Conservation (phyloP, 2,329 filamentous ascomycete species). For the Scedosporium aurantiacum region DNA sequence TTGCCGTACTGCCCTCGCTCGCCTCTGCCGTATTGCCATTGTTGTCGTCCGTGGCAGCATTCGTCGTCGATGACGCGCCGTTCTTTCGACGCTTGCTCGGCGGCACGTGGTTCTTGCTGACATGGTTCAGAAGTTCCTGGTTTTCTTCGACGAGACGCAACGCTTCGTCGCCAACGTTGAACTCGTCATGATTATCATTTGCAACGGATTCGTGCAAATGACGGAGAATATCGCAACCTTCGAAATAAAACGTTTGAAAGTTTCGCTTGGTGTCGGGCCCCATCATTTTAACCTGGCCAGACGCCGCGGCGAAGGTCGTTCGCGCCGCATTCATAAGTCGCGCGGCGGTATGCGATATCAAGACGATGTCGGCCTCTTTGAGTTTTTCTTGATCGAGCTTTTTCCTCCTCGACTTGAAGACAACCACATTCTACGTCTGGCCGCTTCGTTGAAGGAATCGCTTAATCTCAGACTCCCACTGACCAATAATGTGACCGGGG, state of each 20-base stretch:
- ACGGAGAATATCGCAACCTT: neutral
- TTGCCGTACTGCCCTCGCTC: too few species aligned
- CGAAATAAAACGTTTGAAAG: constrained; percentile 7
- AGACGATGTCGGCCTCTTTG: constrained; percentile 24
- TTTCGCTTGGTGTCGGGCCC: constrained; percentile 10
- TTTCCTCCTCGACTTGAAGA: constrained; percentile 12
- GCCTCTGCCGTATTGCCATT: too few species aligned
- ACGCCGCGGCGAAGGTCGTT: constrained; percentile 7
- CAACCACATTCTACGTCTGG: constrained; percentile 13
- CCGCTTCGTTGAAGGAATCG: constrained; percentile 18
- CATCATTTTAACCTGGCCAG: constrained; percentile 7
- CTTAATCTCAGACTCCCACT: constrained; percentile 24
- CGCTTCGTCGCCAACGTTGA: neutral
- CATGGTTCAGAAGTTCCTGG: neutral
- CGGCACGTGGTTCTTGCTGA: neutral
- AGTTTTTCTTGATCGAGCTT: constrained; percentile 12
- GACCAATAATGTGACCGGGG: constrained; percentile 26
- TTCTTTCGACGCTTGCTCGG: neutral
- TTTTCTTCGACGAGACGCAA: neutral
- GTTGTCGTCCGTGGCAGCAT: neutral
- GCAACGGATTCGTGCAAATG: neutral
- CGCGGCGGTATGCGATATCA: constrained; percentile 17
- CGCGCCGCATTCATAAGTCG: constrained; percentile 1
- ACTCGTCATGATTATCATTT: neutral
- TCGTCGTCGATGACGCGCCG: neutral